These are phyloP conservation scores for Acacia concinna DNA, from an alignment of 331 rosid species.

Conservation along the genomic window DNA sequence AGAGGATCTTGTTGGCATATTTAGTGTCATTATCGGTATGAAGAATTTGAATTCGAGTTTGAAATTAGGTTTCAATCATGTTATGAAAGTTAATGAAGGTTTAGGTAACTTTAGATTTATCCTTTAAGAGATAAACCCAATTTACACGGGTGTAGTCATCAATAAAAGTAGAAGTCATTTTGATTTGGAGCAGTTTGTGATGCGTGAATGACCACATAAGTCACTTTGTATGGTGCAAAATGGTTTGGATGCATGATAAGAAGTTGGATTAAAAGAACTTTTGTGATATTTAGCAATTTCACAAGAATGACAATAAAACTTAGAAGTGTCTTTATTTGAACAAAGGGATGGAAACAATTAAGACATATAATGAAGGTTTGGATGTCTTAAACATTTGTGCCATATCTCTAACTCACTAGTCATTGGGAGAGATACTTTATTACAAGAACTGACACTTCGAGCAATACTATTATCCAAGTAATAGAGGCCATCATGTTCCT, in stretches of 20 bases:
- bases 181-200: too few species aligned
- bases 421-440: background rate
- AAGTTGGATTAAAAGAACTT: too few species aligned
- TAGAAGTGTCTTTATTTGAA: background rate
- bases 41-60: too few species aligned
- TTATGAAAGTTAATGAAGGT: too few species aligned
- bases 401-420: background rate
- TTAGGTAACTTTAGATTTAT: too few species aligned
- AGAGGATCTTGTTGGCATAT: too few species aligned
- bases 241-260: background rate
- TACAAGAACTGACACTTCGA: background rate
- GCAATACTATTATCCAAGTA: background rate
- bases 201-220: background rate
- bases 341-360: too few species aligned
- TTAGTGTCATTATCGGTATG: too few species aligned
- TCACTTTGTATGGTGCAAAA: too few species aligned
- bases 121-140: background rate
- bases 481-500: background rate
- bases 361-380: background rate
- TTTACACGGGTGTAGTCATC: too few species aligned
- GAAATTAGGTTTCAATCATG: too few species aligned
- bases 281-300: too few species aligned
- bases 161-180: background rate
- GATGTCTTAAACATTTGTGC: background rate
- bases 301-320: background rate